Conservation (phyloP, 2,329 filamentous ascomycete species). For the Pseudogymnoascus pannorum region DNA sequence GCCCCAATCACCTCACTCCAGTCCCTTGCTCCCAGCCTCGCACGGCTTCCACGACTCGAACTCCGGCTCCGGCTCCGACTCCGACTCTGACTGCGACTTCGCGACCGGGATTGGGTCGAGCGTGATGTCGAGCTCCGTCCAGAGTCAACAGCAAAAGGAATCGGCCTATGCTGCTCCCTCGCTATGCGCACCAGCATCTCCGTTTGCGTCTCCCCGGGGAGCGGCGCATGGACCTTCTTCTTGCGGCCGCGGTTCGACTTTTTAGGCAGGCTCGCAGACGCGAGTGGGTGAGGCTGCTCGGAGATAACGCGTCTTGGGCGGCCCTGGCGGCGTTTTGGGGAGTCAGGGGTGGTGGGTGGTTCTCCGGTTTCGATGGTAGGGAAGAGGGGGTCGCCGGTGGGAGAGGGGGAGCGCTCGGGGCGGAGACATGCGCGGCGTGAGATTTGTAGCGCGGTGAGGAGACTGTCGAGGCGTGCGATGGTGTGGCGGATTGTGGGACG, state of each 20-base stretch:
- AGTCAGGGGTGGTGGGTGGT: background rate
- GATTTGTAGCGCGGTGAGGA: slow-evolving; percentile 65
- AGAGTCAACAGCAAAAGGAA: background rate
- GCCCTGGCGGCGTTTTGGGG: background rate
- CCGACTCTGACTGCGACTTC: background rate
- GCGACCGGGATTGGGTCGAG: background rate
- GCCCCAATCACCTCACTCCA: slow-evolving; percentile 82
- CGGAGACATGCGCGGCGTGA: slow-evolving; percentile 46
- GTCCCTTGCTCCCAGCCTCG: slow-evolving; percentile 47
- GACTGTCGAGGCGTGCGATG: slow-evolving; percentile 58
- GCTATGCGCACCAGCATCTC: slow-evolving; percentile 44
- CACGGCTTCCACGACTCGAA: slow-evolving; percentile 14
- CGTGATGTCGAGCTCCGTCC: background rate
- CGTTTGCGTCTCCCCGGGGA: slow-evolving; percentile 39
- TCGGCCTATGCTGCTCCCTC: slow-evolving; percentile 22
- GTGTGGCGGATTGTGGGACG: slow-evolving; percentile 64
- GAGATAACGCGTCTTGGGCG: background rate
- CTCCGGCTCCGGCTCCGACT: background rate
- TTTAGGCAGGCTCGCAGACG: background rate
- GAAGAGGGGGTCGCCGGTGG: slow-evolving; percentile 26
- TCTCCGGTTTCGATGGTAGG: slow-evolving; percentile 1
- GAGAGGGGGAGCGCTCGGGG: slow-evolving; percentile 35
- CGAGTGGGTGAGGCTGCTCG: background rate
- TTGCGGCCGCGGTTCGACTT: slow-evolving; percentile 24
- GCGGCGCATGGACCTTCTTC: slow-evolving; percentile 36